phyloP scores from a whole-genome alignment of 192 early-diverging fungal genomes.

The Irineochytrium annulatum region DNA sequence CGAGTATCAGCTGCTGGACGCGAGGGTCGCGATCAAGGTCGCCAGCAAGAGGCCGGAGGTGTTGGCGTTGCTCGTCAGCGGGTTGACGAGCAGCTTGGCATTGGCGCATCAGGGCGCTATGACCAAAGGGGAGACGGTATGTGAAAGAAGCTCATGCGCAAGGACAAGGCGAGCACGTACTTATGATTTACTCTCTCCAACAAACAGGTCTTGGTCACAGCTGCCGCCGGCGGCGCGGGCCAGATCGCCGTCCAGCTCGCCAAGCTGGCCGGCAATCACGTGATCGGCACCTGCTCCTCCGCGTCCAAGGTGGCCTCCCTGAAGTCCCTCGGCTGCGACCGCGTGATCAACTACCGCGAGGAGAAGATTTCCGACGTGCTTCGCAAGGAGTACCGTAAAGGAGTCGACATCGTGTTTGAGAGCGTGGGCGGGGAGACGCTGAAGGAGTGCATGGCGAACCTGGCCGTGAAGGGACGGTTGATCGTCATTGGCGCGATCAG shows the following conservation, averaged over 20 bases:
- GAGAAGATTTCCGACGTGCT: slow-evolving; percentile 46
- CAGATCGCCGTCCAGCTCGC: slow-evolving; percentile 61
- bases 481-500: slow-evolving; percentile 37
- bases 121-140: slow-evolving; percentile 46
- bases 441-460: slow-evolving; percentile 29
- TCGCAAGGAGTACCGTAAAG: slow-evolving; percentile 50
- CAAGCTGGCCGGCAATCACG: slow-evolving; percentile 40
- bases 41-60: slow-evolving; percentile 19
- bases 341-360: slow-evolving; percentile 58
- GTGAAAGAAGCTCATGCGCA: no score
- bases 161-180: no score
- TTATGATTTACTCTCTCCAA: no score
- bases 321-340: slow-evolving; percentile 49
- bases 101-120: slow-evolving; percentile 44
- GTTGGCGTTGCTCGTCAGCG: slow-evolving; percentile 45
- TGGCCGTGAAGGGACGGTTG: slow-evolving; percentile 28
- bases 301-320: slow-evolving; percentile 48
- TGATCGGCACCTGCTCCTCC: slow-evolving; percentile 56
- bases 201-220: slow-evolving; percentile 58
- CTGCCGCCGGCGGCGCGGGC: slow-evolving; percentile 58
- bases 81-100: slow-evolving; percentile 53
- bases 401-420: slow-evolving; percentile 58
- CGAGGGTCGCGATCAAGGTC: neutral
- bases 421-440: slow-evolving; percentile 54
- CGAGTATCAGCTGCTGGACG: slow-evolving; percentile 36